These are phyloP conservation scores for Rubia peregrina DNA, from an alignment of 305 asterid genomes.

Conservation along the genomic window DNA sequence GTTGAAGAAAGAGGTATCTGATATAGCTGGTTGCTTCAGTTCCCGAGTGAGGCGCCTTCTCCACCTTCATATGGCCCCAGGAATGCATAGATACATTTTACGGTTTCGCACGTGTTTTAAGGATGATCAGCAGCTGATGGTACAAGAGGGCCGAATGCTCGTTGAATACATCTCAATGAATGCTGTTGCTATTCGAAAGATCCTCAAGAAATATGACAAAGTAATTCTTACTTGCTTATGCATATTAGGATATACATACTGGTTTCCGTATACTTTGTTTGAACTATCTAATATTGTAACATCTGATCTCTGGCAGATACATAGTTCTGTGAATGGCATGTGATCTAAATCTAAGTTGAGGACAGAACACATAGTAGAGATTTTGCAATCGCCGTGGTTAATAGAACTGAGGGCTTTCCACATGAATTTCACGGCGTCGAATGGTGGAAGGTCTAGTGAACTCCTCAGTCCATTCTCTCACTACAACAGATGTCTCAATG, in stretches of 20 bases:
- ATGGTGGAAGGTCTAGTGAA: slow-evolving; percentile 29
- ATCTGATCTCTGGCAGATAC: slow-evolving; percentile 36
- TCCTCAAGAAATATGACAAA: slow-evolving; percentile 80
- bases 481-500: slow-evolving; percentile 41
- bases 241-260: slow-evolving; percentile 1
- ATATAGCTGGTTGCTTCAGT: slow-evolving; percentile 63
- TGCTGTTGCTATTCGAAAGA: slow-evolving; percentile 70
- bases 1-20: slow-evolving; percentile 71
- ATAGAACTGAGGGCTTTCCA: slow-evolving; percentile 70
- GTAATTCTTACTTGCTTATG: slow-evolving; percentile 13
- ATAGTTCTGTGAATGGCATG: slow-evolving; percentile 59
- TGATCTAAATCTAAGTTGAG: slow-evolving; percentile 58
- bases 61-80: slow-evolving; percentile 50
- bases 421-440: slow-evolving; percentile 38
- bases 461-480: slow-evolving; percentile 36
- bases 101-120: slow-evolving; percentile 43
- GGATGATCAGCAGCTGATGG: slow-evolving; percentile 42
- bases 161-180: slow-evolving; percentile 65
- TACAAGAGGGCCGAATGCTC: slow-evolving; percentile 49
- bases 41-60: slow-evolving; percentile 67
- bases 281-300: not conserved
- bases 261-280: not conserved
- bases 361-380: slow-evolving; percentile 53
- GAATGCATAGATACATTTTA: slow-evolving; percentile 42
- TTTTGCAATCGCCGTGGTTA: slow-evolving; percentile 69